These are phyloP conservation scores for Penstemon davidsonii DNA, from an alignment of 257 asterid species.

Conservation along the genomic window DNA sequence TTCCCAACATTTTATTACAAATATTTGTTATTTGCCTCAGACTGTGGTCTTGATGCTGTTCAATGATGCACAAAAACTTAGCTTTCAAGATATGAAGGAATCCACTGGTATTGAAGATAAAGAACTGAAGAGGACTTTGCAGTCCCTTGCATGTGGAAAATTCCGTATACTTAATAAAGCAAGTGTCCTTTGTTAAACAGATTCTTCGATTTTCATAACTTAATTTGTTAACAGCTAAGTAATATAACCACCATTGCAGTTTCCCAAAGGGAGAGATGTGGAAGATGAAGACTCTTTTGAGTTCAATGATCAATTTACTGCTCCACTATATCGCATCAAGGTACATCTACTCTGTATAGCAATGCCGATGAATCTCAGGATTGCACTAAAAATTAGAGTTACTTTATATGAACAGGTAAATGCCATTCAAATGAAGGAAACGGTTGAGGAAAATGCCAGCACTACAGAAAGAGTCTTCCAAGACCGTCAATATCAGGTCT, in stretches of 20 bases:
- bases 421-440: conserved; percentile 97
- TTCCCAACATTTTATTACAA: background rate
- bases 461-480: conserved; percentile 94
- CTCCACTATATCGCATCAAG: conserved; percentile 85
- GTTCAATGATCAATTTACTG: conserved; percentile 69
- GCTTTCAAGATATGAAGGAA: conserved; percentile 92
- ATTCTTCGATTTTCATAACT: background rate
- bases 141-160: conserved; percentile 99
- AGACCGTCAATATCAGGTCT: conserved; percentile 96
- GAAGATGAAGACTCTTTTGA: conserved; percentile 66
- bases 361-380: too few relatives aligned
- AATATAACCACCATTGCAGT: conserved; percentile 36
- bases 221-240: background rate
- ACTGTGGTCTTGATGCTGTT: conserved; percentile 94
- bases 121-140: conserved; percentile 89
- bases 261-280: conserved; percentile 61
- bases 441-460: conserved; percentile 92
- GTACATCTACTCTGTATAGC: conserved; percentile 30
- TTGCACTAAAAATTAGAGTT: too few relatives aligned
- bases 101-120: conserved; percentile 91
- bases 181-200: conserved; percentile 24
- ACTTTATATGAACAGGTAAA: conserved; percentile 58
- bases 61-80: conserved; percentile 81
- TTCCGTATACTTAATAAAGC: conserved; percentile 92
- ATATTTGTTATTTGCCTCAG: conserved; percentile 36